Base-by-base conservation (phyloP, 192 early-diverging fungal genomes). In the Irineochytrium annulatum region DNA sequence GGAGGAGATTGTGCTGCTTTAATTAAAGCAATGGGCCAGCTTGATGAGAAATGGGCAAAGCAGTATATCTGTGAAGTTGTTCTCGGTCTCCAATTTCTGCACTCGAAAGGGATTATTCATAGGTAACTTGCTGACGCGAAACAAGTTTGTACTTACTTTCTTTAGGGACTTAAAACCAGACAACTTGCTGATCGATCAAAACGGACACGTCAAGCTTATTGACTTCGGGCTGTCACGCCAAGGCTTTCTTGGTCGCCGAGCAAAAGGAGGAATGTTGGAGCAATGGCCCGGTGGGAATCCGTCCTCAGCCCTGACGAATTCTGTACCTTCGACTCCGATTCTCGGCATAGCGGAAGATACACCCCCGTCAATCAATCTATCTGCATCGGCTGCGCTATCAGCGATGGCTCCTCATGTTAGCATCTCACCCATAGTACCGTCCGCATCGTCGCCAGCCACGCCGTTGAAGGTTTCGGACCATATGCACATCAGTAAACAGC, bases 1-100 rank as follows among this genome's bases (percentile, higher is more conserved):
- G 91, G 91, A 32, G 91, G 91, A 4, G 91, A 93, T 65, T 92
- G 90, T 57, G 88, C 88, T n/a, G 86, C 91, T 3, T 65, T 93
- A 16, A 69, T 93, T 29, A 93, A 93, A 55, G 75, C 74, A 0
- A 53, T 92, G 30, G 84, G 84, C 24, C 69, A 63, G 33, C 69
- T 93, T 41, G 84, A 90, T 41, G 88, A 91, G 43, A 84, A 86
- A 49, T 93, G 91, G 91, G 87, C 90, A 0, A 80, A 82, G 35
- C 91, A 90, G 59, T 93, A 93, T 62, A 63, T 93, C 31, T 79
- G 88, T 4, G 91, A 93, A 63, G 88, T 93, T 14, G 85, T 87
- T 22, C 71, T 90, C 43, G 89, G 90, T 24, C 60, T 93, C 22
- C 85, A 88, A 52, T 91, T 91, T 76, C 73, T 93, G 30, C 88